Evolutionary conservation across 129 eudicot species (phyloP).

Genomic region (Escallonia rubra): DNA sequence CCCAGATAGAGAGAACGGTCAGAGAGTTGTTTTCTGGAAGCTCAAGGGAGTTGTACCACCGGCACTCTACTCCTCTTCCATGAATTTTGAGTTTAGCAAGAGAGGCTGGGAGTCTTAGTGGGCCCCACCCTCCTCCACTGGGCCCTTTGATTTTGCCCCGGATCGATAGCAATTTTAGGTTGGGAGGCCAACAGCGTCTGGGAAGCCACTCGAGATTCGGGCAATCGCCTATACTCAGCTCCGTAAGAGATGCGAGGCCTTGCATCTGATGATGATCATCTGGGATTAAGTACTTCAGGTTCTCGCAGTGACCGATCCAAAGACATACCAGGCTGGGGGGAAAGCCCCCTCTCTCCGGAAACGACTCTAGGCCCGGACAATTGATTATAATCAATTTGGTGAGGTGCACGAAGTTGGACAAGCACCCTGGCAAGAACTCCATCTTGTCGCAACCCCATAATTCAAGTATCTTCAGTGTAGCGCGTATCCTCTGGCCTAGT

Average conservation of each 20-base stretch:
- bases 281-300: not conserved
- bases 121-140: conserved; percentile 6
- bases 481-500: not conserved
- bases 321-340: not conserved
- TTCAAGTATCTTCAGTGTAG: not conserved
- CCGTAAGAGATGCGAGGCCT: not conserved
- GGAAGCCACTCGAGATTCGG: conserved; percentile 13
- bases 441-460: not conserved
- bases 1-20: rapidly evolving
- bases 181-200: conserved; percentile 16
- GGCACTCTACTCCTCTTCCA: not conserved
- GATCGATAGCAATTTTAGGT: not conserved
- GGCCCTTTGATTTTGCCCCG: not conserved
- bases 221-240: not conserved
- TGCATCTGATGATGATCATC: not conserved
- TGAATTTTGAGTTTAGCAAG: not conserved
- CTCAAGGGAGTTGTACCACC: no score
- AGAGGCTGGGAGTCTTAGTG: conserved; percentile 12
- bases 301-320: not conserved
- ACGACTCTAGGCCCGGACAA: conserved; percentile 9
- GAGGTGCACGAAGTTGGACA: not conserved
- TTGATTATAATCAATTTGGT: not conserved
- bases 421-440: not conserved
- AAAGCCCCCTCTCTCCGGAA: conserved; percentile 1
- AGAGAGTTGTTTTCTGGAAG: conserved; percentile 13